Evolutionary conservation across 352 stramenopile genomes (phyloP).

Genomic region (Phytophthora idaei): DNA sequence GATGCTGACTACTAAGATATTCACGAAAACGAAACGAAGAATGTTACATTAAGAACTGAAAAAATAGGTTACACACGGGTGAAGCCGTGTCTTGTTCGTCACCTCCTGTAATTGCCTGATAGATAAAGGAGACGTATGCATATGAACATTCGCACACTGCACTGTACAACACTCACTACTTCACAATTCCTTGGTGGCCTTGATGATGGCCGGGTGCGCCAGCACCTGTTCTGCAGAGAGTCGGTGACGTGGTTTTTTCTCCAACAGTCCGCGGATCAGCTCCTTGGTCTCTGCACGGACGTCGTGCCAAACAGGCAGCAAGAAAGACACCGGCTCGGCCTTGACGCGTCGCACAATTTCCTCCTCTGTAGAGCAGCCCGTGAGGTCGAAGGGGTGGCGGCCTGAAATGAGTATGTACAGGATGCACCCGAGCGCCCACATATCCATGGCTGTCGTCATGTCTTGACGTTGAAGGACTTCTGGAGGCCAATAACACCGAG

Average conservation of each 20-base stretch:
- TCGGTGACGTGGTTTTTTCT: conserved; percentile 67
- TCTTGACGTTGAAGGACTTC: conserved; percentile 65
- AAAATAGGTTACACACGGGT: background rate
- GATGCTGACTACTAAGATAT: background rate
- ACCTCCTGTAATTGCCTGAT: conserved; percentile 12
- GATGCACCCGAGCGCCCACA: conserved; percentile 89
- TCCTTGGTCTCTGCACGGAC: conserved; percentile 64
- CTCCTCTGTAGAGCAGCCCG: conserved; percentile 73
- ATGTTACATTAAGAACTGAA: conserved; percentile 2
- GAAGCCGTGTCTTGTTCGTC: background rate
- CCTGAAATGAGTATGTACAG: conserved; percentile 89
- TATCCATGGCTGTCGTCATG: conserved; percentile 83
- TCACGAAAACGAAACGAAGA: background rate
- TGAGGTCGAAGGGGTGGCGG: conserved; percentile 87
- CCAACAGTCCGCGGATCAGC: conserved; percentile 68
- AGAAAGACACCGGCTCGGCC: conserved; percentile 58
- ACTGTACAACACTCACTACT: conserved; percentile 19
- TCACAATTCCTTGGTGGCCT: conserved; percentile 34
- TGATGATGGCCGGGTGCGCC: conserved; percentile 38
- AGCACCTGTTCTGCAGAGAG: conserved; percentile 64
- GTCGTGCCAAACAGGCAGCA: conserved; percentile 55
- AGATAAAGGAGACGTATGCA: conserved; percentile 19
- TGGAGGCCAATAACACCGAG: conserved; percentile 85
- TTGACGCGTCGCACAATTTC: conserved; percentile 73
- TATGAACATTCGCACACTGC: conserved; percentile 10